Evolutionary conservation across 805 yeast species (phyloP), one percentile per base, ranked within the genome.

Genomic region (Starmerella stigmatis): DNA sequence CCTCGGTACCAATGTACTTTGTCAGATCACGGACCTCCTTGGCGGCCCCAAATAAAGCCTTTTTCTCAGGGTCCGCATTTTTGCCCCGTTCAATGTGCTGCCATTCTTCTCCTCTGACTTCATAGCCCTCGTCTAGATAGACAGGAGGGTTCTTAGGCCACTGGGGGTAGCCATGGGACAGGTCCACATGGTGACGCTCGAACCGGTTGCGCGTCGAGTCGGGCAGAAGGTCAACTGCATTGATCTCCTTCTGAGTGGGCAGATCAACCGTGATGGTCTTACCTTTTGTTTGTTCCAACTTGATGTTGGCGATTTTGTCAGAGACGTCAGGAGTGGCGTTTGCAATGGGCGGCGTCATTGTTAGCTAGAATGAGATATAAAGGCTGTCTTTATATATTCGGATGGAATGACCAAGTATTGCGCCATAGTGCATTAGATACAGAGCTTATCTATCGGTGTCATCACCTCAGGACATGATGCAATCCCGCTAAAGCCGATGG

Each of bases 111-210:
- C 28, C 37, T n/a, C 49, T 45, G 15, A 46, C 23, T 21, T 46
- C 22, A 17, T 21, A n/a, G 4, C 34, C 49, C 30, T 46, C 49
- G 20, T 46, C 49, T 2, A 46, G 31, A 35, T 41, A 46, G 5
- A 25, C 15, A 13, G 49, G 45, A 3, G 49, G 49, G 30, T 41
- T 26, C 15, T 16, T 9, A 13, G 49, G 49, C 42, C 46, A 46
- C 35, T 41, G 42, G 3, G 49, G 49, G 34, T 46, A 46, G 13
- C 49, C 49, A 4, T 41, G n/a, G 4, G 41, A 32, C 6, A 46
- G 34, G 23, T 46, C 45, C 12, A 46, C 22, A 21, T 26, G 26
- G 31, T 41, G 43, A 30, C 49, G 49, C 29, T 46, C 35, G 16
- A 13, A 36, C 12, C 49, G 21, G 19, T 23, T 20, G 12, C 34